Percentiles rank a stretch among this genome's conserved stretches.
Evolutionary conservation across 768 basidiomycete species (phyloP).

Genomic region (Favolaschia claudopus): DNA sequence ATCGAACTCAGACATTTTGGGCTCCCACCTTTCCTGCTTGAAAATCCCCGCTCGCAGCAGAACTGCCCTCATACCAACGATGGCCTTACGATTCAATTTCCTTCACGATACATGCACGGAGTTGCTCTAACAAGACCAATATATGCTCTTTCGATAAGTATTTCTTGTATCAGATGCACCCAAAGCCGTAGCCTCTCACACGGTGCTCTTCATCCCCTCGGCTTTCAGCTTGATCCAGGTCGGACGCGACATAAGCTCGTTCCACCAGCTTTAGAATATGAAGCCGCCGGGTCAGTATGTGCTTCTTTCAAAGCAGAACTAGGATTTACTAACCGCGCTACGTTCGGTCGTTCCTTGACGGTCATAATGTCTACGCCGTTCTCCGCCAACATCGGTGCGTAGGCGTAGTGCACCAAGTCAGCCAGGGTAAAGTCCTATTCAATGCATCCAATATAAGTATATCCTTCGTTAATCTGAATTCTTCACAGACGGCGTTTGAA

Average conservation of each 20-base stretch:
- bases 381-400: constrained; percentile 34
- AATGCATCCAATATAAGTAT: constrained; percentile 25
- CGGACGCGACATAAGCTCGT: constrained; percentile 53
- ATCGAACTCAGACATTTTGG: too few species aligned
- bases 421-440: constrained; percentile 50
- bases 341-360: constrained; percentile 46
- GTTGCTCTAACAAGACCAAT: too few species aligned
- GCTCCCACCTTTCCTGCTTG: too few species aligned
- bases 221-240: constrained; percentile 52
- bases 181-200: too few species aligned
- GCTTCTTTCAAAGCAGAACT: not conserved
- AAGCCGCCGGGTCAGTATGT: not conserved
- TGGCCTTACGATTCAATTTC: too few species aligned
- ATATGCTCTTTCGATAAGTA: too few species aligned
- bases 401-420: constrained; percentile 53
- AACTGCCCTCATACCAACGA: too few species aligned
- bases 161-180: too few species aligned
- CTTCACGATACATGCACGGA: too few species aligned
- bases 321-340: constrained; percentile 44
- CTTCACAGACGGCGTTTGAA: not conserved
- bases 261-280: constrained; percentile 57
- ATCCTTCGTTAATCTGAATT: not conserved
- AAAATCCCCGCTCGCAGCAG: too few species aligned
- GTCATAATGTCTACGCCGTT: constrained; percentile 39
- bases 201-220: constrained; percentile 10